Base-by-base conservation (phyloP, 352 stramenopile species). In the Globisporangium rhizosaccharum region DNA sequence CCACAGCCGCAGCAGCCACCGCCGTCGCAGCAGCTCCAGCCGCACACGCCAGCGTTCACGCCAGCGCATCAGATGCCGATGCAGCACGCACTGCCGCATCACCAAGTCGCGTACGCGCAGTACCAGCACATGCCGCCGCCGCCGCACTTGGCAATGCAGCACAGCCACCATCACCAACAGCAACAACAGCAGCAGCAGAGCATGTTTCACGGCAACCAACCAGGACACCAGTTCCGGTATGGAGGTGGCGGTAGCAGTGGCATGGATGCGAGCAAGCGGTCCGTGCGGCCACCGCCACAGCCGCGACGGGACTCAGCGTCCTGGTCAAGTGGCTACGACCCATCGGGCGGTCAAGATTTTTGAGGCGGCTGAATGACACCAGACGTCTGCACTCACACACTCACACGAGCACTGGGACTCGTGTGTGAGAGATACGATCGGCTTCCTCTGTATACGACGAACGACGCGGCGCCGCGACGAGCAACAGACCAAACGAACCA, bases 181-280 rank as follows among this genome's bases (percentile, higher is more conserved):
- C 76, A 79, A 53, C 37, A 51, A 3, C 63, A 70, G n/a, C 68
- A 69, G 26, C 69, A 75, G 20, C 68, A 71, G 60, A 57, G 70
- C 55, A 67, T 74, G 37, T 62, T 59, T 30, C 57, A 67, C 17
- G 50, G 62, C 18, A 78, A 75, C 30, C 68, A 73, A 55, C 64
- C 70, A 14, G 55, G 65, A 6, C 76, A 84, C 45, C 71, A 59
- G 61, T 91, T 75, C 57, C 82, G 80, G 25, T 91, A 89, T 14
- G 18, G 41, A 10, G 18, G 41, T 20, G 18, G 41, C 41, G 15
- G 41, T 20, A 47, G 41, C 41, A 23, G 41, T 56, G 75, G 62
- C 51, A 85, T 88, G 72, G 82, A 89, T 49, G 49, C 63, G 50
- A 51, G 47, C 53, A 72, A 82, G 71, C 45, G 59, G 57, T 17